Evolutionary conservation across 2,329 filamentous ascomycete species (phyloP), one percentile per base, ranked within the genome.

Genomic region (Onygenales sp.): DNA sequence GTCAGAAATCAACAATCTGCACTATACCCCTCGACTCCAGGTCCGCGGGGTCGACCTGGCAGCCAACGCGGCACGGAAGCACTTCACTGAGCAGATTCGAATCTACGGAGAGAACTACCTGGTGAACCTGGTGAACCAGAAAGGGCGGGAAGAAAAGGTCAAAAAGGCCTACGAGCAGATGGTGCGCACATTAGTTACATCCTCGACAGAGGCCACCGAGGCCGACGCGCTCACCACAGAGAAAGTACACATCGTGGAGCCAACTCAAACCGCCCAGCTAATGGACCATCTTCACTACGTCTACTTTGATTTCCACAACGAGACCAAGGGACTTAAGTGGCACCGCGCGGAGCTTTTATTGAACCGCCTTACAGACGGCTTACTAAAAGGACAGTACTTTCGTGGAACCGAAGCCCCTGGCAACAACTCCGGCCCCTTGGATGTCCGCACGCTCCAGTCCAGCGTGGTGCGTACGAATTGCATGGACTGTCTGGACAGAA

Each of bases 401-500:
- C 86, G 90, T 57, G 92, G 89, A 39, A 83, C 92, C 32, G 89
- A 96, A 68, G 87, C 86, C 75, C 88, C 90, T 2, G 87, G 83
- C 43, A 81, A 82, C 61, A 68, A 77, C 49, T 78, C 84, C 55
- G 87, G 86, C 33, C 82, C 81, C 14, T 78, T 96, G 10, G 92
- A 97, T 62, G 82, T 89, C 36, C 84, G 90, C 58, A 85, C 82
- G 57, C 79, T 82, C 59, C 93, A 98, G 76, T 89, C 84, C 1
- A 90, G 88, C 57, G 91, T 97, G 13, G 91, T 98, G 59, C 85
- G 93, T 52, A 96, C 93, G 41, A 98, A 98, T 70, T 98, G 93
- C 74, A 98, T 98, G 93, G 93, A 98, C 72, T 98, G 94, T 61
- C 81, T 98, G 11, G 93, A 98, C 71, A 87, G 93, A 51, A 98